These are phyloP conservation scores for Blastobotrys apis DNA, from an alignment of 1,139 yeast species.

Conservation along the genomic window DNA sequence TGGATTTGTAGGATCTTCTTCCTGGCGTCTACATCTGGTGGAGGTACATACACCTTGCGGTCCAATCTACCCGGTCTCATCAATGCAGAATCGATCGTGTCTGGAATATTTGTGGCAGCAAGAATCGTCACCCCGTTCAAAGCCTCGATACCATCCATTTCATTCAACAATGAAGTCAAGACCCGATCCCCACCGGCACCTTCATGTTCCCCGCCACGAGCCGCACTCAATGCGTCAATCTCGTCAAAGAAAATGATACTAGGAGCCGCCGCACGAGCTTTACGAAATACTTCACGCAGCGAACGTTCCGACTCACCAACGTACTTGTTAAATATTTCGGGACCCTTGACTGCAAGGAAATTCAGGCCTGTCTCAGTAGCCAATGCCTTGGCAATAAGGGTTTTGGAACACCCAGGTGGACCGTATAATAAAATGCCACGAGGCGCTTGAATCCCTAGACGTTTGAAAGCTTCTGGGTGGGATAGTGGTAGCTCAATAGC, in stretches of 20 bases:
- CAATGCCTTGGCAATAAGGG: constrained; percentile 87
- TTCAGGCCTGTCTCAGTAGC: constrained; percentile 94
- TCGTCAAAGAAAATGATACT: constrained; percentile 92
- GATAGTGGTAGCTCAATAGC: constrained; percentile 89
- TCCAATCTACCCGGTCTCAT: constrained; percentile 93
- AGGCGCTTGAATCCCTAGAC: constrained; percentile 83
- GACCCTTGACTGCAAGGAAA: constrained; percentile 91
- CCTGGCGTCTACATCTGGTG: constrained; percentile 81
- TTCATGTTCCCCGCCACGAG: constrained; percentile 61
- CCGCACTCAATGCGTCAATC: constrained; percentile 84
- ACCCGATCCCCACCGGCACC: constrained; percentile 80
- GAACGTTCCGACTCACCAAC: constrained; percentile 94
- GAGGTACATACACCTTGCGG: constrained; percentile 84
- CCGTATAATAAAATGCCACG: constrained; percentile 88
- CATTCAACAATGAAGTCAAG: constrained; percentile 81
- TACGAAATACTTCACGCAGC: constrained; percentile 80
- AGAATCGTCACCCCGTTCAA: constrained; percentile 86
- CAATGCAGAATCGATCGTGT: constrained; percentile 84
- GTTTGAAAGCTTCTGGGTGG: constrained; percentile 69
- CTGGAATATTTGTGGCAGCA: constrained; percentile 95
- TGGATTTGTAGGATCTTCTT: constrained; percentile 68
- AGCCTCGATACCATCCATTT: constrained; percentile 95
- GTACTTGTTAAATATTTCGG: constrained; percentile 87
- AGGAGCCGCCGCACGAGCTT: constrained; percentile 91
- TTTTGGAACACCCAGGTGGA: constrained; percentile 96